Evolutionary conservation across 306 rosid species (phyloP).

Genomic region (Hippophae tibetana): DNA sequence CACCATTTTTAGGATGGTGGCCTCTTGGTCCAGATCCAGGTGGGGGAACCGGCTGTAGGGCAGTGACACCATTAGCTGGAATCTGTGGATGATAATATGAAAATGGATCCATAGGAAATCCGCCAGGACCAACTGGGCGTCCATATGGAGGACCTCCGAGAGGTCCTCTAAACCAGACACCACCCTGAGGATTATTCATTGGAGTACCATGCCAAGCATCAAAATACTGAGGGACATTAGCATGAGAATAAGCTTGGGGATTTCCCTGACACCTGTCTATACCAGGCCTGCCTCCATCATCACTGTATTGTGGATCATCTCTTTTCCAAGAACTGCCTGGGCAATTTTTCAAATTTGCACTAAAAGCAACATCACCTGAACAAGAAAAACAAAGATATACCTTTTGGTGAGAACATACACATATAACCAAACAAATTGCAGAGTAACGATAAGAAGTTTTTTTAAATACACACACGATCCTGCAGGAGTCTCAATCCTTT

Average conservation of each 20-base stretch:
- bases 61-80: conserved; percentile 56
- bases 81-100: conserved; percentile 71
- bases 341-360: conserved; percentile 34
- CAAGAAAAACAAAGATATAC: conserved; percentile 10
- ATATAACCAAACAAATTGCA: conserved; percentile 6
- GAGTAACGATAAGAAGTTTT: conserved; percentile 11
- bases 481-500: conserved; percentile 31
- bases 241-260: conserved; percentile 58
- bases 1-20: conserved; percentile 76
- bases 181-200: conserved; percentile 66
- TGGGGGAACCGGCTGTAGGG: conserved; percentile 55
- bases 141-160: conserved; percentile 76
- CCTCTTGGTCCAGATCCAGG: conserved; percentile 69
- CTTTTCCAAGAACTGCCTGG: conserved; percentile 50
- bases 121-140: conserved; percentile 61
- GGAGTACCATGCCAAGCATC: conserved; percentile 81
- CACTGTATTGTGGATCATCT: conserved; percentile 42
- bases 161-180: conserved; percentile 90
- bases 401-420: neutral
- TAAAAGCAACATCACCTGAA: conserved; percentile 48
- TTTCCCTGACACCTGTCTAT: conserved; percentile 76
- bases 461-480: conserved; percentile 36
- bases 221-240: conserved; percentile 54
- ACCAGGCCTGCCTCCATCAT: conserved; percentile 53
- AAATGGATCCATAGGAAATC: conserved; percentile 78